A percentile compares a stretch with the other conserved stretches of the same genome.
Evolutionary conservation across 2,329 filamentous ascomycete species (phyloP).

Genomic region (Alternaria brassicae): DNA sequence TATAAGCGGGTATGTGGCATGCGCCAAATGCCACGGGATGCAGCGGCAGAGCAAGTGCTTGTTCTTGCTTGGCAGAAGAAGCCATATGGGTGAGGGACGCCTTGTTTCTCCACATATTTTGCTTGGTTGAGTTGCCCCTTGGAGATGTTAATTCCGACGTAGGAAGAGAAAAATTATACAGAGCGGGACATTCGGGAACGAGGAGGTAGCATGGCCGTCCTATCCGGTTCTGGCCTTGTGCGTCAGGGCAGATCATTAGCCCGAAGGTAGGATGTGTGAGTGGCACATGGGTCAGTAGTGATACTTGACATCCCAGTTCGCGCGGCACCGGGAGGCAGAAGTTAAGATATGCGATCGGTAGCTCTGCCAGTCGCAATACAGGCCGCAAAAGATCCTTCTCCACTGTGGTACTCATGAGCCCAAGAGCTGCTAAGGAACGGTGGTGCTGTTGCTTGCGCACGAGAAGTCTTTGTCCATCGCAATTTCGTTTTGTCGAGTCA

Average conservation of each 20-base stretch:
- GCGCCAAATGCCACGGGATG: background rate
- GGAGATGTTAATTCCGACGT: background rate
- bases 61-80: background rate
- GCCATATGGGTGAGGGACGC: background rate
- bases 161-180: background rate
- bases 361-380: background rate
- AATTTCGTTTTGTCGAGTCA: conserved; percentile 12
- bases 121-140: background rate
- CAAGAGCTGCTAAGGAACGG: background rate
- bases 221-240: background rate
- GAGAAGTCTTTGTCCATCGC: conserved; percentile 3
- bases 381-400: background rate
- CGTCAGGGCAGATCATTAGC: background rate
- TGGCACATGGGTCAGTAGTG: background rate
- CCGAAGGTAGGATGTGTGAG: background rate
- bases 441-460: background rate
- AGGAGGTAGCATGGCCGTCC: background rate
- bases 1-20: background rate
- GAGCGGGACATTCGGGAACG: background rate
- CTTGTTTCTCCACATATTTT: conserved; percentile 3
- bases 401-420: background rate
- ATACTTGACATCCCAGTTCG: background rate
- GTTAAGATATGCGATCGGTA: background rate
- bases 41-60: background rate
- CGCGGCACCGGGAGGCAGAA: background rate